Evolutionary conservation across 805 yeast genomes (phyloP), one percentile per base, ranked within the genome.

Genomic region (Metschnikowia anglica): DNA sequence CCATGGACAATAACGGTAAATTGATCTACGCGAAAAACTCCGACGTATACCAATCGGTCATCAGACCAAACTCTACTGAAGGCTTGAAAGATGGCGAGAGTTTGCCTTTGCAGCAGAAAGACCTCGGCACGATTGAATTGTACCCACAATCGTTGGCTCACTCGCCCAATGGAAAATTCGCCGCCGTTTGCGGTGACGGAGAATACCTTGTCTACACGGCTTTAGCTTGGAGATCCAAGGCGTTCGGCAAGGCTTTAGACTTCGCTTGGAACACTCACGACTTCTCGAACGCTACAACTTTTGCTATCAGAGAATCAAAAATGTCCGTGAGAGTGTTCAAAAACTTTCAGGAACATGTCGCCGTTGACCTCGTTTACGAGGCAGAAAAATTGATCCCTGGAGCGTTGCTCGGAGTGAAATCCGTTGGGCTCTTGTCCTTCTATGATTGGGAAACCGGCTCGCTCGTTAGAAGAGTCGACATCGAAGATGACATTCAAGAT

Each of bases 111-210:
- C 82, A 85, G 51, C 83, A 85, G 43, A 90, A 90, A 68, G 99
- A 93, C 58, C 73, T 93, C 48, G 99, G 99, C n/a, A 73, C 88
- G 18, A 88, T 91, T 40, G 99, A 93, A 66, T 80, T 91, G 34
- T 93, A 83, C 74, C 98, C 99, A 40, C 85, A 86, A 48, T 77
- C 85, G 47, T 75, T 93, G 58, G 70, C 76, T 37, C 99, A 93
- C 66, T 91, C 98, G 34, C 97, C 98, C 50, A 93, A 93, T 62
- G 99, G 99, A 51, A 81, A 97, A 65, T 93, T 86, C 62, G 97
- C 90, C 29, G 85, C 98, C 20, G 97, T 93, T 37, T 85, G 91
- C 34, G 99, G 99, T 60, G 99, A 93, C 68, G 97, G 97, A 47
- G 99, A 93, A 67, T 91, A 88, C 63, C 88, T 91, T 55, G 84